Evolutionary conservation across 371 early-diverging fungal genomes (phyloP), one percentile per base, ranked within the genome.

Genomic region (Mucor circinelloides): DNA sequence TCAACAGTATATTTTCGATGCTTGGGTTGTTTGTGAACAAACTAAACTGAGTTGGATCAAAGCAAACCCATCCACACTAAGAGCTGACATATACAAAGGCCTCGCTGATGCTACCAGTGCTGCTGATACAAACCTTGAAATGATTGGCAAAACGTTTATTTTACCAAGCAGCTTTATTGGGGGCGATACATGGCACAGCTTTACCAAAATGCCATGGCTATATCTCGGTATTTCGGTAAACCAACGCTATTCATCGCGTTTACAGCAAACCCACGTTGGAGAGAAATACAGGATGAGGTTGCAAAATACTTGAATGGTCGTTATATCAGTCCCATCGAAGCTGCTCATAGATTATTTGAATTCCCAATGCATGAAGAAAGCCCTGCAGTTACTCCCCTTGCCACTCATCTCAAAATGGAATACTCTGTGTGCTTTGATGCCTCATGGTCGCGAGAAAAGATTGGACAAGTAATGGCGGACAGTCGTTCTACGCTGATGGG

Each of bases 201-300:
- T 6, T 79, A 70, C 27, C 75, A 79, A 48, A 69, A 80, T 62
- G 62, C 71, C 0, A 74, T 79, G 71, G 60, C 63, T 0, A 71
- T 78, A 6, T 64, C 76, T 0, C 34, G 74, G 0, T 5, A 25
- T 0, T 66, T 64, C 40, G 73, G 79, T 0, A 56, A 78, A 38
- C 76, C 73, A 1, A 71, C 76, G 52, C 48, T 73, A 0, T 79
- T 83, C 36, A 64, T 83, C 1, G 78, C 79, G 0, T 70, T 83
- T 15, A 83, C 74, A 2, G 73, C 73, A 21, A 77, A 78, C 38
- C 76, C 77, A 0, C 40, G 25, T 1, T 80, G 79, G 76, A 63
- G 48, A 6, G 76, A 77, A 31, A 72, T 79, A 15, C 12, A 13
- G 2, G 36, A 44, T 36, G 61, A 67, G 12, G 38, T 54, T 31